Percentiles rank a stretch among this genome's conserved stretches.
phyloP scores from a whole-genome alignment of 176 grass and related monocot genomes.

The Canna indica region DNA sequence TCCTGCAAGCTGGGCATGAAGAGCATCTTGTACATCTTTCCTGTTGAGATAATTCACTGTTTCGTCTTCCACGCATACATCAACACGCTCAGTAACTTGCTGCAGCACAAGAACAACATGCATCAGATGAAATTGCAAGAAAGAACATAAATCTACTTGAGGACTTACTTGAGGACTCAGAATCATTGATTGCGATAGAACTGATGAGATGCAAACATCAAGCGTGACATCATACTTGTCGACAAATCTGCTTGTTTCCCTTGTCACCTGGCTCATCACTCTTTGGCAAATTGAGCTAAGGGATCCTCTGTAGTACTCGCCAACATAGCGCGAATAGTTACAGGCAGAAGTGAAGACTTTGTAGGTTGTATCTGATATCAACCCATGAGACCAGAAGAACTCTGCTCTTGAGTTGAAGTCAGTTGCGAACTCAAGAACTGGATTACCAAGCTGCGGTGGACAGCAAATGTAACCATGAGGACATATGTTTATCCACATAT shows the following conservation, averaged over 20 bases:
- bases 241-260: slow-evolving; percentile 87
- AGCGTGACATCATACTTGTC: slow-evolving; percentile 99
- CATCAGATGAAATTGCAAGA: background rate
- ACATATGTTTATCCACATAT: background rate
- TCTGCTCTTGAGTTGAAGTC: slow-evolving; percentile 98
- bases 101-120: slow-evolving; percentile 6
- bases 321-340: slow-evolving; percentile 95
- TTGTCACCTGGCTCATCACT: slow-evolving; percentile 92
- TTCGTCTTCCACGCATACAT: slow-evolving; percentile 96
- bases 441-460: slow-evolving; percentile 58
- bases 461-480: background rate
- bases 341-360: slow-evolving; percentile 66
- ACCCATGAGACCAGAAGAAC: slow-evolving; percentile 95
- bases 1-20: slow-evolving; percentile 58
- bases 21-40: slow-evolving; percentile 63
- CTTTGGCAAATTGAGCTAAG: slow-evolving; percentile 56
- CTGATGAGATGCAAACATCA: slow-evolving; percentile 84
- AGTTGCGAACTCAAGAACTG: slow-evolving; percentile 85
- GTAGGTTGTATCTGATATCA: slow-evolving; percentile 92
- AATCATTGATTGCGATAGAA: slow-evolving; percentile 68
- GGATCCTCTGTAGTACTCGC: slow-evolving; percentile 78
- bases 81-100: slow-evolving; percentile 54
- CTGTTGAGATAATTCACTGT: slow-evolving; percentile 83
- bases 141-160: too few relatives aligned
- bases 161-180: slow-evolving; percentile 53